Evolutionary conservation across 2,329 filamentous ascomycete species (phyloP).

Genomic region (Fusarium zealandicum): DNA sequence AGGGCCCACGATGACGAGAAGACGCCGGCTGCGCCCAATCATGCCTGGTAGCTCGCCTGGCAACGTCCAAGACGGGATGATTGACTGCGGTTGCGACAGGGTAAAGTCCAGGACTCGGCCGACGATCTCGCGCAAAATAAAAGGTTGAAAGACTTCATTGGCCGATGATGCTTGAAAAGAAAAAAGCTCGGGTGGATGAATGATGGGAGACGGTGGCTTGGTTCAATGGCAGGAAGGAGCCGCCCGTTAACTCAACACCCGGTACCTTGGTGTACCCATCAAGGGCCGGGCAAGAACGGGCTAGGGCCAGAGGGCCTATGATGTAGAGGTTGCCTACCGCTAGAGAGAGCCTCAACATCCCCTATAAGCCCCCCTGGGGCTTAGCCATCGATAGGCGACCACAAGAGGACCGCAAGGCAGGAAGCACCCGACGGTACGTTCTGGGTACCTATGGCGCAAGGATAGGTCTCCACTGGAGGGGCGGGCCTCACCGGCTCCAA

Average conservation of each 20-base stretch:
- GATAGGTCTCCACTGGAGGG: constrained; percentile 10
- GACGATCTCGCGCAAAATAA: constrained; percentile 14
- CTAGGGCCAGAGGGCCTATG: too few relatives aligned
- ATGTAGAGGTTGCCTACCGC: constrained; percentile 6
- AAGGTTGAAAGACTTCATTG: constrained; percentile 8
- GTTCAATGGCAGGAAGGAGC: constrained; percentile 4
- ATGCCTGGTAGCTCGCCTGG: neutral
- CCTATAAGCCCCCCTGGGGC: constrained; percentile 17
- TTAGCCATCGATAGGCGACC: constrained; percentile 16
- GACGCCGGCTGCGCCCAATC: constrained; percentile 17
- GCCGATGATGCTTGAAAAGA: neutral
- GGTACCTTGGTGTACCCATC: neutral
- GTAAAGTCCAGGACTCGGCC: constrained; percentile 1
- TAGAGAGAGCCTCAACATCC: constrained; percentile 7
- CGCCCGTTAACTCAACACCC: constrained; percentile 6
- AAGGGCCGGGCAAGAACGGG: neutral
- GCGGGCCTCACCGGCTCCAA: constrained; percentile 30
- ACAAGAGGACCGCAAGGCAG: neutral
- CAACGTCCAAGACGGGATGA: constrained; percentile 7
- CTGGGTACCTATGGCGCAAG: constrained; percentile 3
- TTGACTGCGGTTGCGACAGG: constrained; percentile 8
- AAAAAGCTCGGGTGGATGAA: neutral
- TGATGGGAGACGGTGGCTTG: constrained; percentile 1
- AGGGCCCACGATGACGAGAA: constrained; percentile 17
- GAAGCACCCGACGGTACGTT: neutral